Base-by-base conservation (phyloP, 176 grass and related monocot genomes). In the Tillandsia leiboldiana region DNA sequence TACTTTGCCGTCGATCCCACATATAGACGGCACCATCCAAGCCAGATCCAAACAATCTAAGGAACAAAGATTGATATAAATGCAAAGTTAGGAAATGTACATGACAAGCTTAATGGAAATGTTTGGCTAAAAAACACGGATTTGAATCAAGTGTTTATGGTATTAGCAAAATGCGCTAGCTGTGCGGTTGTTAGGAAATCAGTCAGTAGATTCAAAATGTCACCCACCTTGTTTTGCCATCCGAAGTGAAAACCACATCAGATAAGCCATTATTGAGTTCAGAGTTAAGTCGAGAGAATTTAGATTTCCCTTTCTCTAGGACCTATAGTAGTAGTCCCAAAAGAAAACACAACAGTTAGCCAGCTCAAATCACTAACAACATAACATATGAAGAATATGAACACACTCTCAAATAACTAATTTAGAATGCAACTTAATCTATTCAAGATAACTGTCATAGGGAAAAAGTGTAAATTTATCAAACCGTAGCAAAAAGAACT, bases 21-120 rank as follows among this genome's bases (percentile, higher is more conserved):
- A 92, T 87, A 72, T 89, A 97, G 58, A 97, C 75, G 18, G 71
- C 72, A 54, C 86, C 88, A 85, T 89, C 87, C 67, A 92, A 77
- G 23, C 88, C 87, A 66, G 83, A 89, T 29, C 88, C 93, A 87
- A 96, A 79, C 75, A 97, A 63, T 83, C 93, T 97, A 81, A 27
- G 65, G 66, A 24, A 65, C 20, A 59, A 18, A 17, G n/a, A 59
- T 59, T 18, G 20, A 17, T 59, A 59, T 17, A 20, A 59, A 18
- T 59, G 6, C 11, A 59, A 59, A 59, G 20, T 14, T 17, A n/a
- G 54, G 11, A 58, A 58, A 8, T n/a, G 6, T 58, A 17, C 9
- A 20, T 1, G 15, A 20, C 6, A 59, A 59, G 33, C 33, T 42
- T 42, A 42, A 42, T 42, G 0, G 33, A 42, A 42, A 42, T 42